Base-by-base conservation (phyloP, 2,329 filamentous ascomycete species). In the Dactylellina haptotyla region DNA sequence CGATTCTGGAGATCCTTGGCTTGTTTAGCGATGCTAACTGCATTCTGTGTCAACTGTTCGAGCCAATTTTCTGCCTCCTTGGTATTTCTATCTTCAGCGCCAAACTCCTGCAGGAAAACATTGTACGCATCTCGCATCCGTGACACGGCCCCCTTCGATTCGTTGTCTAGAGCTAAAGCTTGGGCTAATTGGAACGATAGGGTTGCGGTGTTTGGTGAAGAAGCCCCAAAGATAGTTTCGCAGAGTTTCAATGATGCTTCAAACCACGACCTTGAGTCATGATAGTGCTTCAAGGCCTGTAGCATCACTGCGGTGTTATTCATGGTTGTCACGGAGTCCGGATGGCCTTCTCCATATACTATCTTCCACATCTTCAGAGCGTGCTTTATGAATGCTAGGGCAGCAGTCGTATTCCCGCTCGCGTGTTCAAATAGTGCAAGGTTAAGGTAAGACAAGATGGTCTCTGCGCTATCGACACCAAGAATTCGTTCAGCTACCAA, bases 221-320 rank as follows among this genome's bases (percentile, higher is more conserved):
- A 87, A 81, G 91, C 90, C 79, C 95, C 95, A 76, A 94, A 96
- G 3, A 97, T 88, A 48, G 89, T 87, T 82, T 97, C 93, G 81
- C 93, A 97, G 75, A 98, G 89, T 45, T 87, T 86, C 57, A 98
- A 87, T 8, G 93, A 96, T 76, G 92, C 90, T 82, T 98, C 95
- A 80, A 99, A 99, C 95, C 95, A 99, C 75, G 94, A 85, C 57
- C 95, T 90, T 48, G 94, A 98, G 82, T 97, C 92, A 78, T 94
- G 90, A 83, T 96, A 99, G 74, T 91, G 89, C 85, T 98, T 97
- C 78, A 97, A 87, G 64, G 93, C 89, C 82, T 99, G 95, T 69
- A 99, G 88, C 95, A 99, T 99, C 72, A 99, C 95, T 5, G 95
- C 95, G 18, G 92, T 94, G 79, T 99, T 99, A 86, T 98, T 99